Conservation (phyloP, 352 stramenopile species). For the Globisporangium viniferum region DNA sequence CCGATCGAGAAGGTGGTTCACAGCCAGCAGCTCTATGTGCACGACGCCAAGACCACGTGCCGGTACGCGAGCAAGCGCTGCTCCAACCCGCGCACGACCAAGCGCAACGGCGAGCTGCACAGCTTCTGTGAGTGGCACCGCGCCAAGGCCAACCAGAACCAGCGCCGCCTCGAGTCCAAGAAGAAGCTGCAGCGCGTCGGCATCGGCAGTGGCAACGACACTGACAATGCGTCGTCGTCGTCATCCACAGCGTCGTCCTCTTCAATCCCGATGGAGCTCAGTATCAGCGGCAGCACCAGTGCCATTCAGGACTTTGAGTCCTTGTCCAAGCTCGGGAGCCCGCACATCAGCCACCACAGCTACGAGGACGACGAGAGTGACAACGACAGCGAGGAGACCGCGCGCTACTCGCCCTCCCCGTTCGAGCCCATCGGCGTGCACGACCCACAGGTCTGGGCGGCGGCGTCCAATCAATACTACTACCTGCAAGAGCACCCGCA, state of each 20-base stretch:
- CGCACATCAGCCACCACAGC: neutral
- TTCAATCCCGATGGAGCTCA: neutral
- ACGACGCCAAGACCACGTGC: constrained; percentile 14
- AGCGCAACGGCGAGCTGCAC: constrained; percentile 28
- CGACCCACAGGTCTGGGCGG: neutral
- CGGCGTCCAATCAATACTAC: neutral
- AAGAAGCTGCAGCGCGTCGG: constrained; percentile 12
- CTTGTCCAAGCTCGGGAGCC: neutral
- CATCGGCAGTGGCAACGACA: neutral
- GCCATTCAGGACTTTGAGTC: neutral
- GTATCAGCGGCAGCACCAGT: neutral
- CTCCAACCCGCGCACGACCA: constrained; percentile 21
- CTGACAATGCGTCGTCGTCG: neutral
- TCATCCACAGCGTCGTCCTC: neutral
- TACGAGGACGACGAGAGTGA: neutral
- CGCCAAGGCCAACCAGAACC: constrained; percentile 27
- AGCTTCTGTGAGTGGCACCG: constrained; percentile 26
- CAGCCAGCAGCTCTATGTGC: constrained; percentile 1
- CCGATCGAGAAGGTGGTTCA: constrained; percentile 6
- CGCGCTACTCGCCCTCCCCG: neutral
- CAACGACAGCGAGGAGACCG: neutral
- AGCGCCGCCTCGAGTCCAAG: constrained; percentile 28
- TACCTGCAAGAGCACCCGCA: neutral
- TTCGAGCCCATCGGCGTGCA: constrained; percentile 1
- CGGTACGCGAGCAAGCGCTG: constrained; percentile 24